Conservation (phyloP, 2,329 filamentous ascomycete species). For the Gnomoniopsis sp. region DNA sequence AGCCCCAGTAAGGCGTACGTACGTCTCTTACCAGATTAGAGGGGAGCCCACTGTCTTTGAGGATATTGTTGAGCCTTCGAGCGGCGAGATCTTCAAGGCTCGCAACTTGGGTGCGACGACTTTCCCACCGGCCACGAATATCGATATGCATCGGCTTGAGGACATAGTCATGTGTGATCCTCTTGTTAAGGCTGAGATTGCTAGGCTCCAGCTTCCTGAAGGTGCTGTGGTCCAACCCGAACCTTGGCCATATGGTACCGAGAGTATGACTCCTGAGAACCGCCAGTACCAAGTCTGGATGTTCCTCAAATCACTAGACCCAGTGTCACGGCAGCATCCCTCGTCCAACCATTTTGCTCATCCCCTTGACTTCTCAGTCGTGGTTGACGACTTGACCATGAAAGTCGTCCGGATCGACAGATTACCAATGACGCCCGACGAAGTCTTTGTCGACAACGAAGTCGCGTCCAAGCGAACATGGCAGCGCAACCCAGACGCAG, state of each 20-base stretch:
- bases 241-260: constrained; percentile 9
- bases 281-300: constrained; percentile 7
- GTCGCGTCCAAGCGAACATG: constrained; percentile 24
- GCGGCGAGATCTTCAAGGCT: background rate
- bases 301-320: constrained; percentile 4
- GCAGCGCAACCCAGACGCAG: constrained; percentile 36
- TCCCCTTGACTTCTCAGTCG: constrained; percentile 40
- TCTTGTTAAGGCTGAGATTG: constrained; percentile 6
- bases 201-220: constrained; percentile 6
- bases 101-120: constrained; percentile 6
- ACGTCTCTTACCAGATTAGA: constrained; percentile 12
- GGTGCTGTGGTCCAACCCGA: constrained; percentile 4
- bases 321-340: background rate
- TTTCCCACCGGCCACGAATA: constrained; percentile 10
- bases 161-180: constrained; percentile 2
- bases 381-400: constrained; percentile 44
- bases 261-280: background rate
- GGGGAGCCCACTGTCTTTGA: constrained; percentile 9
- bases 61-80: constrained; percentile 6
- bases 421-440: constrained; percentile 28
- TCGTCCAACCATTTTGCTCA: constrained; percentile 61
- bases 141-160: constrained; percentile 12
- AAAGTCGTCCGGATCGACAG: constrained; percentile 44
- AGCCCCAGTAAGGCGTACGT: constrained; percentile 5
- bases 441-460: background rate